Conservation (phyloP, 2,329 filamentous ascomycete genomes). For the Penicillium sp. region DNA sequence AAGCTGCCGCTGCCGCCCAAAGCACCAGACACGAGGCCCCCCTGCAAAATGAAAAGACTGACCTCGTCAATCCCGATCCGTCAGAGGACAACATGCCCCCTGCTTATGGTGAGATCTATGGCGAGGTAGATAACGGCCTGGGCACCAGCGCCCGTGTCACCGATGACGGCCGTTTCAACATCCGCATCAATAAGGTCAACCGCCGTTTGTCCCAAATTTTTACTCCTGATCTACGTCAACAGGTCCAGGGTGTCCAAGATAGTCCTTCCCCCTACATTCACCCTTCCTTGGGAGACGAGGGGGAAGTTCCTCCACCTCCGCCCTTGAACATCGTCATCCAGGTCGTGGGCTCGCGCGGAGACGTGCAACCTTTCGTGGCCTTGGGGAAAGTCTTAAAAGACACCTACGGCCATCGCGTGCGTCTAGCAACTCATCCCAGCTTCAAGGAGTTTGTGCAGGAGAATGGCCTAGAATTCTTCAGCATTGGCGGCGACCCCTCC, state of each 20-base stretch:
- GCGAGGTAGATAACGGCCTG: not conserved
- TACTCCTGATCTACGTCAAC: conserved; percentile 4
- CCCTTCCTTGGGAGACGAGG: not conserved
- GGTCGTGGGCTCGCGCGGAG: conserved; percentile 39
- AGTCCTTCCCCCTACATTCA: not conserved
- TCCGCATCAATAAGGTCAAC: conserved; percentile 2
- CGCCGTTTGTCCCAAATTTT: conserved; percentile 6
- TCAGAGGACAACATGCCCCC: not conserved
- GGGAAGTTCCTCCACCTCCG: not conserved
- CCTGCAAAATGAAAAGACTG: not conserved
- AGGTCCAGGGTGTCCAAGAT: not conserved
- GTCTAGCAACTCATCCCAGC: conserved; percentile 46
- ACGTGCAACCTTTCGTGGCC: conserved; percentile 56
- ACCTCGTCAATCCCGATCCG: not conserved
- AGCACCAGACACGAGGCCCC: not conserved
- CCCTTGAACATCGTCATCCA: conserved; percentile 57
- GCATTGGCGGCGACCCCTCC: conserved; percentile 55
- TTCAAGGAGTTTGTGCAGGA: not conserved
- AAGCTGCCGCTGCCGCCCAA: conserved; percentile 2
- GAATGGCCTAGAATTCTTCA: conserved; percentile 54
- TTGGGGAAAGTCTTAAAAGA: conserved; percentile 50
- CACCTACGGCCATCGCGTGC: conserved; percentile 56
- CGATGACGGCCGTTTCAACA: conserved; percentile 5
- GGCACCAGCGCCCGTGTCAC: not conserved
- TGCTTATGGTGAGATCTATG: conserved; percentile 2